Evolutionary conservation across 2,329 filamentous ascomycete genomes (phyloP), one percentile per base, ranked within the genome.

Genomic region (Aspergillus bombycis): DNA sequence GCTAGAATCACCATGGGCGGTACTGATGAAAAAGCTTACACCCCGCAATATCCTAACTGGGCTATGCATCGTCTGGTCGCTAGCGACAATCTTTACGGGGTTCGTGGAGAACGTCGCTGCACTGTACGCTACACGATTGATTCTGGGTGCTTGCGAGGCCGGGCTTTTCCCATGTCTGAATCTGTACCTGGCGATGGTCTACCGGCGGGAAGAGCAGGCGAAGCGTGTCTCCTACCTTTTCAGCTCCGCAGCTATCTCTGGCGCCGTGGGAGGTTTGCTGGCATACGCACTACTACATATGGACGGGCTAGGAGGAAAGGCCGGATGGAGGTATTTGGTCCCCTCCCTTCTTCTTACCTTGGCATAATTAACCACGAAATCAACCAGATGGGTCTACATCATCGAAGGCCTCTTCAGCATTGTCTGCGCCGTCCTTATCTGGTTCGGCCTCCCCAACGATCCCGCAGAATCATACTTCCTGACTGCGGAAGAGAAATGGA

Each of bases 341-440:
- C 16, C 48, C 21, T 1, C 16, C n/a, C 46, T 67, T 53, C 7
- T 21, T 26, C 6, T 52, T 11, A 32, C 11, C 21, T 30, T 19
- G 14, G 14, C 11, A 2, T 53, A 2, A 12, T 7, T 4, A 7
- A 34, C 61, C 57, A 45, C 55, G 30, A 21, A 21, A 28, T 21
- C 7, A 32, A 36, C 14, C 16, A 76, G 76, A 71, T 79, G 77
- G 81, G 77, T 85, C 0, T 83, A 81, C 62, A 82, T 85, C 30
- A 81, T 85, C 21, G 83, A 85, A 66, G 84, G 83, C 4, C 66
- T 81, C 9, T 78, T 82, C 67, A 82, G 78, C 60, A 68, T 82
- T 21, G 12, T 82, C 14, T 74, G 82, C 30, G 81, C 77, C 0
- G 61, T 80, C 19, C 69, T 81, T 30, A 77, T 84, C 55, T 85